Evolutionary conservation across 495 filamentous ascomycete species (phyloP), one percentile per base, ranked within the genome.

Genomic region (Hypoxylon fuscum): DNA sequence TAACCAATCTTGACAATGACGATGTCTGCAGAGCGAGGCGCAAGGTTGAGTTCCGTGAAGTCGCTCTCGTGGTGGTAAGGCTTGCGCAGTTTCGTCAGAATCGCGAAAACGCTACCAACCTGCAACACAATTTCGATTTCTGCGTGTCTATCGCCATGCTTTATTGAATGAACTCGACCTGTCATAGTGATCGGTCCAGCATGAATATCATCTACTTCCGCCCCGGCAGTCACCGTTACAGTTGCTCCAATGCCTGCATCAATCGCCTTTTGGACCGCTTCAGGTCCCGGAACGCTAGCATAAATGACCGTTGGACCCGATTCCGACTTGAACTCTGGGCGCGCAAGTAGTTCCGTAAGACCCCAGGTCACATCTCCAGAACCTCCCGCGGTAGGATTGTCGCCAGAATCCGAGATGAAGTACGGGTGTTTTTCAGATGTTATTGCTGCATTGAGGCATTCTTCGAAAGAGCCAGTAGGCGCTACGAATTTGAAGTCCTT

Each of bases 1-100:
- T 85, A 86, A 15, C 83, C 83, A 45, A 86, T 86, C 70, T 86
- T 86, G 5, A 85, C 81, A 14, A 86, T 76, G 10, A 86, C 81
- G 12, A 86, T 78, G 54, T 83, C 79, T 8, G 77, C 73, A 3
- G 70, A 61, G 1, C 82, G 78, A 9, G 82, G 81, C 1, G 56
- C 23, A 0, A 86, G 74, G 51, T 80, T 51, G 2, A 85, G 74
- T 15, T 77, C 76, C 0, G 75, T 82, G 53, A 85, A 86, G 52
- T 86, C 83, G 25, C 67, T 69, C 55, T 86, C 82, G 27, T 77
- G 75, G 43, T 86, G 83, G 55, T 85, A 85, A 4, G 83, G 83
- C 58, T 85, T 86, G 25, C 83, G 81, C 10, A 82, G 69, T 55
- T 83, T 73, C 0, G 83, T 86, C 8, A 86, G 54, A 25, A 86